Evolutionary conservation across 306 rosid genomes (phyloP), one percentile per base, ranked within the genome.

Genomic region (Sindora glabra): DNA sequence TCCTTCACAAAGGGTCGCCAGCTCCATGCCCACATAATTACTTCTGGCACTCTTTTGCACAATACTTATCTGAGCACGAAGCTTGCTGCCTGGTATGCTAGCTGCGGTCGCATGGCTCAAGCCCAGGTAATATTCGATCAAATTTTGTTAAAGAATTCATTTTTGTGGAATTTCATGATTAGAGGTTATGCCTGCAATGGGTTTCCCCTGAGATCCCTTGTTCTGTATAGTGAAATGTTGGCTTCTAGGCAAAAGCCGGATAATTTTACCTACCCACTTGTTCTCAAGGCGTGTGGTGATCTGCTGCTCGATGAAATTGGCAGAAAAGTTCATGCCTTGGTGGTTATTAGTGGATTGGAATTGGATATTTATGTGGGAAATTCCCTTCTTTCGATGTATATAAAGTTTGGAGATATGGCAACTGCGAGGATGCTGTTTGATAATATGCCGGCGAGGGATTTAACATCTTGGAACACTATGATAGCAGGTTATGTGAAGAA

Each of bases 201-300:
- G 23, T 22, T 12, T 19, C 40, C 78, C 22, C 21, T 48, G 1
- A 56, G 36, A 9, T 75, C 86, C 12, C 63, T 79, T 64, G 15
- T 52, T 42, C 12, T 79, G 60, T 82, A 86, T 73, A 75, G 79
- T 41, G 46, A 72, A 57, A 82, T 86, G 83, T 16, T 64, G 24
- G 23, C 54, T 38, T 61, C 47, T 21, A 82, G 85, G 22, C 70
- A 22, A 16, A 77, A 63, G 63, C 68, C 71, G 3, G 81, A 86
- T 48, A 59, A 86, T 27, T 86, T 70, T 48, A 80, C 86, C n/a
- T 82, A 74, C 59, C 86, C 86, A 18, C 82, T 63, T 79, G 83
- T 82, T 44, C 75, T 82, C 6, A 77, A 82, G 70, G 86, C 81
- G 4, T 82, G 89, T 14, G 86, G 86, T 30, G 82, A 79, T 62